Conservation (phyloP, 805 yeast genomes). For the Clavispora fructus region DNA sequence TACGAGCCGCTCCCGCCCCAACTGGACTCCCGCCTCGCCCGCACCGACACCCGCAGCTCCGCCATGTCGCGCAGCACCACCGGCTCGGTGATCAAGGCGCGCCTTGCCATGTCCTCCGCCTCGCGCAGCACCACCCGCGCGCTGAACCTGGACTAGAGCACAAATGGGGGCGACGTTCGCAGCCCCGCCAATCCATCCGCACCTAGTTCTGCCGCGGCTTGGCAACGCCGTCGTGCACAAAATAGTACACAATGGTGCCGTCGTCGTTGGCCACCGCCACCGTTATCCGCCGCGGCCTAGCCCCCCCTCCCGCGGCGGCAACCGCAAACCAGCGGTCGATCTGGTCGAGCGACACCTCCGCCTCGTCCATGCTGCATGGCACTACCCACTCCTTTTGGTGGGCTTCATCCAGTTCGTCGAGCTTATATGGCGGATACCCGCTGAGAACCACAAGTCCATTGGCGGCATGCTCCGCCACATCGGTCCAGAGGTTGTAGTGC, state of each 20-base stretch:
- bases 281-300: slow-evolving; percentile 42
- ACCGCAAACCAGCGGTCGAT: slow-evolving; percentile 37
- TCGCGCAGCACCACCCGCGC: neutral
- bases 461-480: slow-evolving; percentile 19
- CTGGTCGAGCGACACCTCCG: slow-evolving; percentile 29
- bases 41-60: neutral
- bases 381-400: slow-evolving; percentile 36
- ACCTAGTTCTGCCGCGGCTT: slow-evolving; percentile 59
- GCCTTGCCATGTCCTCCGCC: neutral
- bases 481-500: slow-evolving; percentile 42
- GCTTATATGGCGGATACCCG: slow-evolving; percentile 29
- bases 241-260: slow-evolving; percentile 68
- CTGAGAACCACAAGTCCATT: slow-evolving; percentile 13
- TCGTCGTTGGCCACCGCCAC: slow-evolving; percentile 58
- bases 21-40: neutral
- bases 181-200: no score
- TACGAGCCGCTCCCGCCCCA: neutral
- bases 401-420: slow-evolving; percentile 18
- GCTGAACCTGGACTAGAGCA: neutral
- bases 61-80: neutral
- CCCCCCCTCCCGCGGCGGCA: slow-evolving; percentile 17
- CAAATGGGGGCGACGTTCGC: no score
- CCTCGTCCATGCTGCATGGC: slow-evolving; percentile 24
- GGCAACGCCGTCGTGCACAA: slow-evolving; percentile 58
- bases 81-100: slow-evolving; percentile 1